Evolutionary conservation across 192 early-diverging fungal species (phyloP).

Genomic region (Coemansia aciculifera): DNA sequence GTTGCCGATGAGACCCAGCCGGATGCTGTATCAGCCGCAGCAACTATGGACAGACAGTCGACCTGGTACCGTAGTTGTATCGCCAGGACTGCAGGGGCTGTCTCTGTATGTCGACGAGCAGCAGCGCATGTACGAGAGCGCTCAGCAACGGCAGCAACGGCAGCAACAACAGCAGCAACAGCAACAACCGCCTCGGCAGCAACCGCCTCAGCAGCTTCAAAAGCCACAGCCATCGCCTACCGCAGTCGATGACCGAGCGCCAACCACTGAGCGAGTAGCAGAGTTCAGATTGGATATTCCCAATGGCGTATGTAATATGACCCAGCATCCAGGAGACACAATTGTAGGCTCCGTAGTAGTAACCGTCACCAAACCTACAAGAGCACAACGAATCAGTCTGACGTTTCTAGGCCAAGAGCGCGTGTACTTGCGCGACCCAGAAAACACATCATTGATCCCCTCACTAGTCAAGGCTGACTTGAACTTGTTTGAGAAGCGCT

Average conservation of each 20-base stretch:
- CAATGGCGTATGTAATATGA: slow-evolving; percentile 40
- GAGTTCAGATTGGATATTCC: slow-evolving; percentile 44
- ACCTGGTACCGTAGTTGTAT: neutral
- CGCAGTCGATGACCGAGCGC: slow-evolving; percentile 24
- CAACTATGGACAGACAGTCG: slow-evolving; percentile 14
- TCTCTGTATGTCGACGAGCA: slow-evolving; percentile 22
- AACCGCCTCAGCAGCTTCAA: neutral
- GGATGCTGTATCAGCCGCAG: slow-evolving; percentile 33
- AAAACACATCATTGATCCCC: slow-evolving; percentile 4
- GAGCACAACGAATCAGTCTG: slow-evolving; percentile 25
- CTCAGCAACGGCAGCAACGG: neutral
- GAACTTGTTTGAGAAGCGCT: slow-evolving; percentile 32
- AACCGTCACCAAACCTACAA: slow-evolving; percentile 45
- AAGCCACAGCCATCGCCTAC: neutral
- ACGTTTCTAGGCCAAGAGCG: slow-evolving; percentile 36
- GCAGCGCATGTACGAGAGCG: slow-evolving; percentile 12
- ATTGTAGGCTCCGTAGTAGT: slow-evolving; percentile 39
- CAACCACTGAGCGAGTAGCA: slow-evolving; percentile 38
- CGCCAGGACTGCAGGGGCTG: slow-evolving; percentile 17
- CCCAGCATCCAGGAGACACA: slow-evolving; percentile 28
- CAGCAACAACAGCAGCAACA: too few relatives aligned
- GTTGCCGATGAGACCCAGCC: slow-evolving; percentile 15
- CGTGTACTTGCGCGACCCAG: slow-evolving; percentile 24
- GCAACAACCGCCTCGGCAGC: neutral
- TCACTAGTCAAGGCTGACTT: slow-evolving; percentile 16